phyloP scores from a whole-genome alignment of 164 flowering plant genomes.

The Berberis vulgaris region DNA sequence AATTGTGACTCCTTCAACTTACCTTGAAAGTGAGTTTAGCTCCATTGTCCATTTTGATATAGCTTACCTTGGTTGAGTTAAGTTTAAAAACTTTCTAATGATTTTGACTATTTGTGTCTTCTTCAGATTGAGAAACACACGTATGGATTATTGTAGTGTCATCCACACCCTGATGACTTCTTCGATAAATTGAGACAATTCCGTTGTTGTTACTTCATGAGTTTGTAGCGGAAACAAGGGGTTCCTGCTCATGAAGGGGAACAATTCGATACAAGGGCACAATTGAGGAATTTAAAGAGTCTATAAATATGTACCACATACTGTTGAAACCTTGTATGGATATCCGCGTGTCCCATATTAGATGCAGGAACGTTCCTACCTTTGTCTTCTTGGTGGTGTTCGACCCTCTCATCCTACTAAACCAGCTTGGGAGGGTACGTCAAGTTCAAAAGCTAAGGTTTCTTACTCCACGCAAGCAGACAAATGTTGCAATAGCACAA shows the following conservation, averaged over 20 bases:
- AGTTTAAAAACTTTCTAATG: background rate
- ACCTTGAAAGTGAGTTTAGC: constrained; percentile 53
- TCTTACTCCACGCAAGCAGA: constrained; percentile 21
- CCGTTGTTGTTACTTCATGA: constrained; percentile 74
- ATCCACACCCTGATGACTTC: constrained; percentile 69
- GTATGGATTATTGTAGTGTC: constrained; percentile 67
- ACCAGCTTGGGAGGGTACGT: constrained; percentile 29
- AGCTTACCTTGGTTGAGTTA: background rate
- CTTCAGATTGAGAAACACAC: constrained; percentile 78
- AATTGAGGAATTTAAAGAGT: constrained; percentile 70
- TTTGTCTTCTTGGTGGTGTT: constrained; percentile 77
- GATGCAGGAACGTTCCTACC: constrained; percentile 47
- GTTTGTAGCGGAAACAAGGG: constrained; percentile 72
- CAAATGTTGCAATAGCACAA: constrained; percentile 18
- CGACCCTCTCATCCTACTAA: constrained; percentile 54
- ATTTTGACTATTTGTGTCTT: constrained; percentile 1
- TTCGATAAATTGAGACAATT: constrained; percentile 45
- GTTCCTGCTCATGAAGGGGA: constrained; percentile 47
- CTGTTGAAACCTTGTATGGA: constrained; percentile 71
- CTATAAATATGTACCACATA: constrained; percentile 40
- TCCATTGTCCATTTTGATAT: background rate
- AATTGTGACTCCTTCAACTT: constrained; percentile 79
- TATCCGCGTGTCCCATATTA: constrained; percentile 61
- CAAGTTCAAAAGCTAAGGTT: constrained; percentile 19
- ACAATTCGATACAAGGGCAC: constrained; percentile 76